Evolutionary conservation across 1,139 yeast genomes (phyloP), one percentile per base, ranked within the genome.

Genomic region (Saccharomyces hybrid): DNA sequence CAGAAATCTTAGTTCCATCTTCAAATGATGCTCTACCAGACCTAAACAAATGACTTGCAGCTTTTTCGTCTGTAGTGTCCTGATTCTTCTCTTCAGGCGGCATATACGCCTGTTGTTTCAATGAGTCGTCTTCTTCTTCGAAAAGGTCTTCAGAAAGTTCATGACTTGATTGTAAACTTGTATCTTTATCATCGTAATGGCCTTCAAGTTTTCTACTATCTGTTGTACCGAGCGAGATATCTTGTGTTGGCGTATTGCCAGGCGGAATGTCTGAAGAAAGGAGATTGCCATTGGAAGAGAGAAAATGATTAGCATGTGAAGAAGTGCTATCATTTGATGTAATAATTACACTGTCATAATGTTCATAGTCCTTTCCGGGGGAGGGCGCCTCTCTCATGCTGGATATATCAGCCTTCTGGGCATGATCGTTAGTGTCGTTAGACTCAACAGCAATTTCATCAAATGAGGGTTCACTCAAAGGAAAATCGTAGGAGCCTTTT

Each of bases 41-140:
- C 12, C 49, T 55, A 52, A 62, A 60, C 31, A 65, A 59, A 16
- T 60, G 61, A 38, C 58, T 62, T 16, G 44, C 11, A 38, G 1
- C 19, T 9, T 38, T 24, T 19, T 38, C 7, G 21, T 16, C n/a
- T 16, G 44, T 24, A 2, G 11, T 38, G 7, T 38, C n/a, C n/a
- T 38, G n/a, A 12, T 16, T 19, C 8, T 7, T 8, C n/a, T 19
- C 44, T 38, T 38, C 44, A 19, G 44, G 19, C 5, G 44, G 24
- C 11, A n/a, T 16, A 46, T 11, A n/a, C 19, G 11, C 32, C 48
- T 52, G 16, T 29, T 42, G 44, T 32, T 44, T 34, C 6, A 52
- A 34, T 29, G 49, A 53, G 14, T 46, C 21, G 26, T 49, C 44
- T 31, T 51, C 57, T 38, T 38, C 24, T 12, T 19, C 19, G 11